phyloP scores from a whole-genome alignment of 2,329 filamentous ascomycete genomes.

The Paraphaeosphaeria minitans region DNA sequence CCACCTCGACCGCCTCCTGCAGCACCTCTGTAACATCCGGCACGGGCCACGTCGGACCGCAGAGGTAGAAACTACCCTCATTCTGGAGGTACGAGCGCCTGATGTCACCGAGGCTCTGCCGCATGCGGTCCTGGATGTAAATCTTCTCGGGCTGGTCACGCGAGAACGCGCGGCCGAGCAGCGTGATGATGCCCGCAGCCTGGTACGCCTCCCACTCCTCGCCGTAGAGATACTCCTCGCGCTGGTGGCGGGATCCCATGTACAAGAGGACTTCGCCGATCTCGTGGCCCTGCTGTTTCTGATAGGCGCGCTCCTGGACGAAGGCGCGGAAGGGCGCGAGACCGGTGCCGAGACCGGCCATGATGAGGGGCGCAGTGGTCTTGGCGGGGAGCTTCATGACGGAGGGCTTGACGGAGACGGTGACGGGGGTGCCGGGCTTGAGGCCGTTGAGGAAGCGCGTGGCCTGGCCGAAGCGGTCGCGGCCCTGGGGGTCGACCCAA shows the following conservation, averaged over 20 bases:
- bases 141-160: conserved; percentile 98
- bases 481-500: conserved; percentile 88
- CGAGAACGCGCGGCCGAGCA: conserved; percentile 91
- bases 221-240: conserved; percentile 97
- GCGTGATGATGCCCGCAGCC: conserved; percentile 91
- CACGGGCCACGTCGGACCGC: conserved; percentile 97
- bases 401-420: conserved; percentile 93
- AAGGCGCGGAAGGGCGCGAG: conserved; percentile 99
- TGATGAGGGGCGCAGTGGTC: conserved; percentile 92
- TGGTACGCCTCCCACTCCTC: conserved; percentile 99
- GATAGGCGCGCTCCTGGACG: conserved; percentile 96
- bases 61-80: conserved; percentile 94
- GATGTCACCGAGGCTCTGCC: conserved; percentile 82
- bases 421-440: conserved; percentile 75
- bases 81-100: conserved; percentile 84
- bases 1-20: conserved; percentile 83
- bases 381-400: conserved; percentile 97
- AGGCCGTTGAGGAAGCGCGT: conserved; percentile 86
- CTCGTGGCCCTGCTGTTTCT: conserved; percentile 95
- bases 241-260: conserved; percentile 95
- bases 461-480: conserved; percentile 89
- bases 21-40: conserved; percentile 94
- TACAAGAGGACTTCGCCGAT: conserved; percentile 94
- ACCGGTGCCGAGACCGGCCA: conserved; percentile 98
- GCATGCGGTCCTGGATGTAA: conserved; percentile 98